Conservation (phyloP, 2,329 filamentous ascomycete species). For the Coniochaeta prunicola region DNA sequence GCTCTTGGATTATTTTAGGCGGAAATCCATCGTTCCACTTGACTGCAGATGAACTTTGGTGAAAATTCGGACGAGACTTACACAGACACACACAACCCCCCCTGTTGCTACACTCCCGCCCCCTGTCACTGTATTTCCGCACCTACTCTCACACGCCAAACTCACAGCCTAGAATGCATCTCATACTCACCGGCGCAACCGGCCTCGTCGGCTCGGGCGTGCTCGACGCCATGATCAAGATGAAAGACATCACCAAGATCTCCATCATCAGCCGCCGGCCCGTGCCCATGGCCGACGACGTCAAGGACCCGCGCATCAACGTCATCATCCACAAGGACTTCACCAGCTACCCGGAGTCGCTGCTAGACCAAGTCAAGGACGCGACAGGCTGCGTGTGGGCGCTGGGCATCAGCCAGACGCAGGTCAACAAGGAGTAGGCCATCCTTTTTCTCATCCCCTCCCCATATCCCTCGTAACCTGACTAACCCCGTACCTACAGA, state of each 20-base stretch:
- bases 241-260: constrained; percentile 51
- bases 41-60: too few species aligned
- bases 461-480: background rate
- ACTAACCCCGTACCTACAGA: constrained; percentile 16
- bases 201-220: constrained; percentile 56
- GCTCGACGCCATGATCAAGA: constrained; percentile 54
- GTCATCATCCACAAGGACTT: constrained; percentile 67
- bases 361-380: constrained; percentile 54
- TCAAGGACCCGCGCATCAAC: constrained; percentile 50
- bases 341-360: constrained; percentile 44
- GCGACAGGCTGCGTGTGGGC: constrained; percentile 70
- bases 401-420: constrained; percentile 54
- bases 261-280: constrained; percentile 61
- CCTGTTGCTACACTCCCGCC: too few species aligned
- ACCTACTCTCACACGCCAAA: background rate
- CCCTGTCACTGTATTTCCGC: too few species aligned
- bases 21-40: too few species aligned
- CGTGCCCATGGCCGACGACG: constrained; percentile 52
- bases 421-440: constrained; percentile 50
- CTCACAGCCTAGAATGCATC: constrained; percentile 39
- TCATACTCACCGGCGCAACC: constrained; percentile 63
- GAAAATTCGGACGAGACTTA: too few species aligned
- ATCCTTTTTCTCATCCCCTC: background rate
- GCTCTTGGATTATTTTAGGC: too few species aligned
- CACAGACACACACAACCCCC: too few species aligned